A percentile compares a stretch with the other conserved stretches of the same genome.
phyloP scores from a whole-genome alignment of 2,329 filamentous ascomycete genomes.

The Blastomyces percursus region DNA sequence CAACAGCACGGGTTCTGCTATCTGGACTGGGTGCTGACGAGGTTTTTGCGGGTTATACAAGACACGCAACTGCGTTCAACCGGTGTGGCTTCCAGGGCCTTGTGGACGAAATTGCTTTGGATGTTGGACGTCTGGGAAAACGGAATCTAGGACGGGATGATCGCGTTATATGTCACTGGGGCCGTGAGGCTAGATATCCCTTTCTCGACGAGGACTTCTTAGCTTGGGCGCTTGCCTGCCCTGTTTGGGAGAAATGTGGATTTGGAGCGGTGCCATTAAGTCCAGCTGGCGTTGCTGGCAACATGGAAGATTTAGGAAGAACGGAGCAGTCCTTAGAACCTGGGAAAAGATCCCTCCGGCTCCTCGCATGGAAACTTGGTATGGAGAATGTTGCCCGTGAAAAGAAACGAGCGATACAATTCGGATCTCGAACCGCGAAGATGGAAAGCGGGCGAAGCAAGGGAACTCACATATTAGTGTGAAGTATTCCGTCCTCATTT shows the following conservation, averaged over 20 bases:
- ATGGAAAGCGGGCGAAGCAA: conserved; percentile 59
- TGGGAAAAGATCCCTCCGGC: conserved; percentile 68
- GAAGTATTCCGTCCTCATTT: conserved; percentile 11
- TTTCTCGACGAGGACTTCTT: conserved; percentile 82
- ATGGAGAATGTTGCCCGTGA: conserved; percentile 64
- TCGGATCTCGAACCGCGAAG: conserved; percentile 71
- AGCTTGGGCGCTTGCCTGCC: conserved; percentile 61
- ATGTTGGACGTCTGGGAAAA: conserved; percentile 75
- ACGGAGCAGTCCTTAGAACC: conserved; percentile 48
- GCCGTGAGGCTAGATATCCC: conserved; percentile 78
- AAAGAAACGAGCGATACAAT: conserved; percentile 88
- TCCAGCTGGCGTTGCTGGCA: conserved; percentile 14
- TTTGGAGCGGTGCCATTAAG: conserved; percentile 48
- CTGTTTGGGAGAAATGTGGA: conserved; percentile 79
- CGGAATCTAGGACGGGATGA: conserved; percentile 95
- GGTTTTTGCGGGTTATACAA: conserved; percentile 83
- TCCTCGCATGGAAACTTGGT: conserved; percentile 63
- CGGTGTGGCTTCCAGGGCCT: conserved; percentile 60
- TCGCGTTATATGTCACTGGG: conserved; percentile 79
- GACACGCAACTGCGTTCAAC: conserved; percentile 67
- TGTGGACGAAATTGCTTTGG: conserved; percentile 70
- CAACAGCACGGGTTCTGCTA: conserved; percentile 68
- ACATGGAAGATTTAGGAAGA: conserved; percentile 16
- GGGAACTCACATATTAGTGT: conserved; percentile 48
- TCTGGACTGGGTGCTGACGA: conserved; percentile 94